phyloP scores from a whole-genome alignment of 371 early-diverging fungal genomes.

The Mucor ambiguus region DNA sequence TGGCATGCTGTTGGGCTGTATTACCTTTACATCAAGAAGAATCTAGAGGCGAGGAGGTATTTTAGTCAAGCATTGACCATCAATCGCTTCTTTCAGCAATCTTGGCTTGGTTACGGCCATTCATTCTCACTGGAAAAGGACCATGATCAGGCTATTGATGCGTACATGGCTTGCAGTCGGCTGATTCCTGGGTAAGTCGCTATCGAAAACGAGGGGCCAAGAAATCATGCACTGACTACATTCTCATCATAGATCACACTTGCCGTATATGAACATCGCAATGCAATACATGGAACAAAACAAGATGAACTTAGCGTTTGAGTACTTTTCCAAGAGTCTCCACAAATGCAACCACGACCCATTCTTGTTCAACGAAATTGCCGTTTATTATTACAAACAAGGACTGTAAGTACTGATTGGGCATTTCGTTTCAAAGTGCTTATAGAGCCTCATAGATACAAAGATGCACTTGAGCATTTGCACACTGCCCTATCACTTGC shows the following conservation, averaged over 20 bases:
- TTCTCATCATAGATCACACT: constrained; percentile 57
- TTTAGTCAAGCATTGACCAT: constrained; percentile 60
- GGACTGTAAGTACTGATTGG: constrained; percentile 61
- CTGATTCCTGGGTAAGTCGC: constrained; percentile 65
- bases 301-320: constrained; percentile 53
- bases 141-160: constrained; percentile 77
- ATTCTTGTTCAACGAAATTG: constrained; percentile 69
- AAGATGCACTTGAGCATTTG: constrained; percentile 54
- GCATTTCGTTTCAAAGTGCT: no score
- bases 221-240: neutral
- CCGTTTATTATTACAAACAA: constrained; percentile 58
- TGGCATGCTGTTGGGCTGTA: constrained; percentile 84
- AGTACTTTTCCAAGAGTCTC: constrained; percentile 57
- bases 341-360: constrained; percentile 65
- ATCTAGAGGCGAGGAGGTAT: constrained; percentile 57
- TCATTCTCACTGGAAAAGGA: constrained; percentile 77
- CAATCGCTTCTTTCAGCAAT: constrained; percentile 64
- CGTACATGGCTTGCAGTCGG: constrained; percentile 65
- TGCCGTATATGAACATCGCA: constrained; percentile 73
- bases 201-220: no score
- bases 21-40: constrained; percentile 61
- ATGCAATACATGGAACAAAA: constrained; percentile 72
- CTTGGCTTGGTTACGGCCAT: constrained; percentile 84
- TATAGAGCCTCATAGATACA: constrained; percentile 40
- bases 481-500: constrained; percentile 55